Conservation (phyloP, 805 yeast genomes). For the Teunomyces cretensis region DNA sequence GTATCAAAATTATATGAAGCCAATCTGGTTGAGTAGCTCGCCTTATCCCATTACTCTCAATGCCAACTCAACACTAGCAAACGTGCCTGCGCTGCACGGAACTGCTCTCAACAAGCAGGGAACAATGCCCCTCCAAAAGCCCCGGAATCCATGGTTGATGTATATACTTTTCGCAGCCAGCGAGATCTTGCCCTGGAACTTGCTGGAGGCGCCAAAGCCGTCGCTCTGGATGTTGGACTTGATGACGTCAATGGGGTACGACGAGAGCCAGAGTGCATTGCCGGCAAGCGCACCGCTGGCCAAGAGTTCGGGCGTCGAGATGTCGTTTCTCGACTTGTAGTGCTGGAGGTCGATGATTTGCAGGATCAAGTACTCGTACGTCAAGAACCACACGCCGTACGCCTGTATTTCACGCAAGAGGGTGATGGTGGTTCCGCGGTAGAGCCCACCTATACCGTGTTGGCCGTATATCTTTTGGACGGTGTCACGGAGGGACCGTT, state of each 20-base stretch:
- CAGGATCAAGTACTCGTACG: conserved; percentile 58
- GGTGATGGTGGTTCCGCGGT: conserved; percentile 56
- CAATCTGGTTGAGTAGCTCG: no score
- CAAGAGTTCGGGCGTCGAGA: conserved; percentile 56
- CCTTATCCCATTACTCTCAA: conserved; percentile 55
- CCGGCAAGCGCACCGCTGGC: conserved; percentile 65
- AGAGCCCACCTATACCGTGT: conserved; percentile 52
- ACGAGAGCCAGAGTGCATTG: conserved; percentile 61
- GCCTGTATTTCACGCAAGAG: conserved; percentile 64
- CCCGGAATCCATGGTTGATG: conserved; percentile 43
- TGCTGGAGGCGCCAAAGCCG: conserved; percentile 42
- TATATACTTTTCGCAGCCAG: conserved; percentile 42
- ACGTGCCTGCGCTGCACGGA: conserved; percentile 72
- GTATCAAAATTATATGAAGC: no score
- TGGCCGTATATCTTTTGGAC: conserved; percentile 40
- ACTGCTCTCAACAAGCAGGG: conserved; percentile 62
- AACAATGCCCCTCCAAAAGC: conserved; percentile 63
- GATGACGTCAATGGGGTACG: conserved; percentile 53
- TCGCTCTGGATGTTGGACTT: conserved; percentile 57
- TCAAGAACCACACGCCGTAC: conserved; percentile 71
- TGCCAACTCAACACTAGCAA: conserved; percentile 72
- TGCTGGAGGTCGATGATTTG: conserved; percentile 31
- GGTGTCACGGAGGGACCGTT: conserved; percentile 28
- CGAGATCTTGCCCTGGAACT: conserved; percentile 40
- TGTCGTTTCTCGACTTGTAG: conserved; percentile 43